Evolutionary conservation across 2,329 filamentous ascomycete genomes (phyloP).

Genomic region (Alternaria viburni): DNA sequence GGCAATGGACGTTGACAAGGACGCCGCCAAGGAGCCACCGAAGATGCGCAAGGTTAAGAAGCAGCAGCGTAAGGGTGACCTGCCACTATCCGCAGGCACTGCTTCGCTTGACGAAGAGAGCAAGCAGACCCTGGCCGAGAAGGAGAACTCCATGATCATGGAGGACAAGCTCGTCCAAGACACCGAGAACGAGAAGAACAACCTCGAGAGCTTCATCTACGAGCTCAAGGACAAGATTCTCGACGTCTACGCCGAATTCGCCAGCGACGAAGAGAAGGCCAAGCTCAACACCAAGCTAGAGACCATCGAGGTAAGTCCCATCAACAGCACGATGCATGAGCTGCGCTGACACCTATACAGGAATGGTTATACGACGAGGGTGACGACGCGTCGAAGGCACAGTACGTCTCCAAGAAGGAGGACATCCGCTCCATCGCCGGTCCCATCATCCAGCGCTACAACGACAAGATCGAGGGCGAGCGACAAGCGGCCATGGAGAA

Average conservation of each 20-base stretch:
- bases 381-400: slow-evolving; percentile 89
- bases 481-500: slow-evolving; percentile 72
- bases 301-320: slow-evolving; percentile 75
- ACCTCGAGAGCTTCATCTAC: slow-evolving; percentile 97
- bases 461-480: slow-evolving; percentile 91
- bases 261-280: slow-evolving; percentile 89
- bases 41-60: slow-evolving; percentile 99
- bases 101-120: slow-evolving; percentile 73
- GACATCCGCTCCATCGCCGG: slow-evolving; percentile 91
- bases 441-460: slow-evolving; percentile 91
- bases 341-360: slow-evolving; percentile 55
- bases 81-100: slow-evolving; percentile 84
- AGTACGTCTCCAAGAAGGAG: slow-evolving; percentile 94
- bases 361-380: slow-evolving; percentile 99
- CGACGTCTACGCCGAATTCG: slow-evolving; percentile 86
- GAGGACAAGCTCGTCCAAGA: slow-evolving; percentile 98
- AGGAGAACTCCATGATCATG: slow-evolving; percentile 90
- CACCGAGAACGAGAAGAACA: slow-evolving; percentile 99
- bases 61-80: slow-evolving; percentile 95
- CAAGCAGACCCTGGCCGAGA: slow-evolving; percentile 76
- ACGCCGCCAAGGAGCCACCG: slow-evolving; percentile 58
- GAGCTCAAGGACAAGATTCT: slow-evolving; percentile 95
- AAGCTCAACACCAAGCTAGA: slow-evolving; percentile 85
- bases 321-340: no score
- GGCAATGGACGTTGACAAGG: slow-evolving; percentile 50